phyloP scores from a whole-genome alignment of 305 asterid genomes.

The Fraxinus platypoda region DNA sequence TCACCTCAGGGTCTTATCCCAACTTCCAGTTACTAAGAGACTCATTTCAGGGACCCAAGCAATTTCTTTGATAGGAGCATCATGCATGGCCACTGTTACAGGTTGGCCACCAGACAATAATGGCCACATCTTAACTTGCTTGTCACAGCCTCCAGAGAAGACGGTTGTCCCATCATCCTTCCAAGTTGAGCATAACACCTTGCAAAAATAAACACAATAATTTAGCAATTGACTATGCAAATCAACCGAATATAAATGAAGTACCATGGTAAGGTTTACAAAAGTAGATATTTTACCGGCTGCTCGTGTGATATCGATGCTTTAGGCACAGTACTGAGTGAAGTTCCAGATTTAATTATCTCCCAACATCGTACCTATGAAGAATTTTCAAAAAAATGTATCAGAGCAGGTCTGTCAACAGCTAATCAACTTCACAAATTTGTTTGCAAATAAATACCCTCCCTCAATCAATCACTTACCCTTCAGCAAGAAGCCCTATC shows the following conservation, averaged over 20 bases:
- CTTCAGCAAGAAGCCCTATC: constrained; percentile 3
- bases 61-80: constrained; percentile 78
- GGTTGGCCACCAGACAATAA: constrained; percentile 72
- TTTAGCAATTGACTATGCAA: constrained; percentile 11
- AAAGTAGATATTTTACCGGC: constrained; percentile 31
- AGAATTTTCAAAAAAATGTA: not conserved
- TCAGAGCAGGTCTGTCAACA: not conserved
- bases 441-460: constrained; percentile 6
- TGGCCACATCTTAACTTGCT: constrained; percentile 97
- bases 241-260: constrained; percentile 4
- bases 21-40: constrained; percentile 81
- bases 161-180: constrained; percentile 97
- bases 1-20: constrained; percentile 89
- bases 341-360: constrained; percentile 39
- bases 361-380: constrained; percentile 56
- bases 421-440: not conserved
- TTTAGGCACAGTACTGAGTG: constrained; percentile 36
- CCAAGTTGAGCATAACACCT: constrained; percentile 94
- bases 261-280: not conserved
- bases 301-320: constrained; percentile 46
- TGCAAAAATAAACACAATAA: constrained; percentile 24
- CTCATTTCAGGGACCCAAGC: constrained; percentile 93
- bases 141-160: constrained; percentile 97
- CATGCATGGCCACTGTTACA: constrained; percentile 86
- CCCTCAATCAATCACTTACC: not conserved